Base-by-base conservation (phyloP, 1,139 yeast species). In the Entelexis paramagnoliae region DNA sequence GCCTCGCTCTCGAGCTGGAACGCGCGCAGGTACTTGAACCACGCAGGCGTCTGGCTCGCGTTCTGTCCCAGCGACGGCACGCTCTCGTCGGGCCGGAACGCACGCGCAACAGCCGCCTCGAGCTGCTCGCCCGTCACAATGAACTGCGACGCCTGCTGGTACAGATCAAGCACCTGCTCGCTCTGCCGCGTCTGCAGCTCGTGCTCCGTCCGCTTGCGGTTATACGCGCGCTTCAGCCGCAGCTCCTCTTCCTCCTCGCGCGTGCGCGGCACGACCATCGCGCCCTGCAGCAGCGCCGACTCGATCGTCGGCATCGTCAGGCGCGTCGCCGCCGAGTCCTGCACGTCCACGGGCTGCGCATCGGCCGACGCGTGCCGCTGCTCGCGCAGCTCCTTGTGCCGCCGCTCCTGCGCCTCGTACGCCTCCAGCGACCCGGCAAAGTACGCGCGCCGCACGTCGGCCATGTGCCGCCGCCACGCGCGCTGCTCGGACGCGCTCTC, bases 291-390 rank as follows among this genome's bases (percentile, higher is more conserved):
- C 58, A 82, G 74, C 26, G 64, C 59, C 41, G 78, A 73, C 61
- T 83, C 89, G 57, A 88, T 73, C 2, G 95, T 84, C 45, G 96
- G 96, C 50, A 86, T 73, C 1, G 95, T 84, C 61, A 83, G 75
- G 60, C 71, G 70, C 45, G 80, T 75, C 20, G 87, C 80, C 54
- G 72, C 74, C 6, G 80, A 71, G 58, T 60, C 69, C 57, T 62
- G 66, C 62, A 52, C 68, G 61, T 60, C 67, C 57, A 65, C 66
- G 46, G 58, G 61, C 50, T 63, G 66, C 61, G 63, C 66, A 55
- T 40, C 46, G 14, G 29, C 44, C 6, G 32, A 19, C 16, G 40
- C 43, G 11, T 52, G 49, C 20, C 53, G 56, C 33, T 33, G 26
- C 51, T 66, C 66, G 46, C 68, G 63, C 17, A 46, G 28, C 38